Evolutionary conservation across 2,329 filamentous ascomycete genomes (phyloP).

Genomic region (Elsinoe batatas): DNA sequence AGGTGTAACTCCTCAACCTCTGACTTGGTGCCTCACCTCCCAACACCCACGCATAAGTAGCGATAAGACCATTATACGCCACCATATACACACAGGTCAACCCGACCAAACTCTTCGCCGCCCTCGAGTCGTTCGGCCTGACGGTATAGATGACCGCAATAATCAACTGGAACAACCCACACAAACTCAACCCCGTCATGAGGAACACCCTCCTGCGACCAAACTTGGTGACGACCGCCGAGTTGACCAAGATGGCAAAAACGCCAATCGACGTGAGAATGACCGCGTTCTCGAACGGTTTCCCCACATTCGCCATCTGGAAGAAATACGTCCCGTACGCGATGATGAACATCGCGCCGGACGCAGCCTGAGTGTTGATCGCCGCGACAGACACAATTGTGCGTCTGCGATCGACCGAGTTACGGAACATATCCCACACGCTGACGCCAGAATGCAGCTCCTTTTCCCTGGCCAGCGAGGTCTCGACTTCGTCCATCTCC

Average conservation of each 20-base stretch:
- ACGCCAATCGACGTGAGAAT: slow-evolving; percentile 47
- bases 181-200: slow-evolving; percentile 41
- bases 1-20: slow-evolving; percentile 47
- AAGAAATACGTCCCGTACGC: slow-evolving; percentile 52
- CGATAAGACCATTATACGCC: slow-evolving; percentile 43
- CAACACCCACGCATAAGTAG: slow-evolving; percentile 48
- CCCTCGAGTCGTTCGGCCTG: slow-evolving; percentile 26
- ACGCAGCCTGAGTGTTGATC: slow-evolving; percentile 29
- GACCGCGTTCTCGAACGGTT: slow-evolving; percentile 48
- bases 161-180: slow-evolving; percentile 46
- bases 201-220: slow-evolving; percentile 47
- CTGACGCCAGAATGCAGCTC: slow-evolving; percentile 23
- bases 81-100: slow-evolving; percentile 46
- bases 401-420: slow-evolving; percentile 27
- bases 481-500: slow-evolving; percentile 23
- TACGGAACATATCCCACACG: slow-evolving; percentile 29
- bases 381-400: slow-evolving; percentile 28
- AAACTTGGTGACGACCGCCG: slow-evolving; percentile 42
- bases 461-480: slow-evolving; percentile 27
- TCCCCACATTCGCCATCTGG: slow-evolving; percentile 46
- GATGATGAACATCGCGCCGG: slow-evolving; percentile 16
- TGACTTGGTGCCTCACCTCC: slow-evolving; percentile 50
- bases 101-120: slow-evolving; percentile 42
- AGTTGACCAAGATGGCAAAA: slow-evolving; percentile 46
- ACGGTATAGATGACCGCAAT: slow-evolving; percentile 44